Evolutionary conservation across 2,329 filamentous ascomycete genomes (phyloP), one percentile per base, ranked within the genome.

Genomic region (Colletotrichum incanum): DNA sequence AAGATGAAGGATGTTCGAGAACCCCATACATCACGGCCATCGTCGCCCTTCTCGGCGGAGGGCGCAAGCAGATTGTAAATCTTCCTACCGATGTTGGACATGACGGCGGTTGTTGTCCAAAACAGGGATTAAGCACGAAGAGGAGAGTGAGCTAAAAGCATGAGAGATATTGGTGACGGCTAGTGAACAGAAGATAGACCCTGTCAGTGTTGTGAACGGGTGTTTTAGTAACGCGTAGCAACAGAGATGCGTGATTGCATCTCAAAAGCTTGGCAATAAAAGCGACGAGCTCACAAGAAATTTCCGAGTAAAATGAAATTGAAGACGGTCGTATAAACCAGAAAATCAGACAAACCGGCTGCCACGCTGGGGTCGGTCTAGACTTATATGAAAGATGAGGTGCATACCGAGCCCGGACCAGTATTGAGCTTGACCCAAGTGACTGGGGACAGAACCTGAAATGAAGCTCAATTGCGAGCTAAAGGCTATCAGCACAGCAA

Each of bases 1-100:
- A 87, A 83, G 9, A 87, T 78, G 73, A 86, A 87, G 11, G 85
- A 83, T 6, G 84, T 78, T 28, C 85, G 79, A 0, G 84, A 86
- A 0, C 84, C 84, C 84, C 85, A 87, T 72, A 85, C 82, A 75
- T 86, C 85, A 28, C 77, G 77, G 5, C 77, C 76, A 52, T 79
- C 77, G 20, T 77, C 75, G 3, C 74, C 73, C 61, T 78, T 75
- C 3, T 75, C 68, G 7, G 77, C 73, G 18, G 73, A 59, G 11
- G 77, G 78, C 16, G 74, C 74, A 9, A 79, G 39, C 64, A 67
- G 73, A 39, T 71, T 60, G 56, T 71, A 74, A 34, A 74, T 47
- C 55, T 69, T 78, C 12, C 39, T 65, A 1, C 37, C 55, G 26
- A 62, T 34, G 14, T 55, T 65, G 20, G 50, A 59, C 60, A 65